phyloP scores from a whole-genome alignment of 2,329 filamentous ascomycete genomes.

The Catunica adiposa region DNA sequence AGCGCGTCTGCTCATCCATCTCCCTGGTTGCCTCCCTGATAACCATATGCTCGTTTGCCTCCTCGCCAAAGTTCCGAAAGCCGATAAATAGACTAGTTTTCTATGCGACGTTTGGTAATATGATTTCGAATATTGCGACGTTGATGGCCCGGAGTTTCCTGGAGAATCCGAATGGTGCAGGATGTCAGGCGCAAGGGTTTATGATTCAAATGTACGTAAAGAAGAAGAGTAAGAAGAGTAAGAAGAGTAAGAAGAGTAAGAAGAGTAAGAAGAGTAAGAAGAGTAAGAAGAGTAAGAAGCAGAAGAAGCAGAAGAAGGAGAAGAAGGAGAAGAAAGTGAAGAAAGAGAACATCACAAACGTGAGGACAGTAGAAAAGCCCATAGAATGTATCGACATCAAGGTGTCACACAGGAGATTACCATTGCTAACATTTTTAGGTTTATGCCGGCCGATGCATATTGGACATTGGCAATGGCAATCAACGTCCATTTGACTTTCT shows the following conservation, averaged over 20 bases:
- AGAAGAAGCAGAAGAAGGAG: too few species aligned
- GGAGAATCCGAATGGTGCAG: conserved; percentile 27
- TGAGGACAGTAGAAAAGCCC: too few species aligned
- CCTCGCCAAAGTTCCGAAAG: conserved; percentile 58
- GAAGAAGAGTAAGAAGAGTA: too few species aligned
- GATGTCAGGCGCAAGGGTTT: conserved; percentile 60
- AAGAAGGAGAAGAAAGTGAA: too few species aligned
- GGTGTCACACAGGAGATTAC: too few species aligned
- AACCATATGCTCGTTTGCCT: conserved; percentile 53
- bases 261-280: too few species aligned
- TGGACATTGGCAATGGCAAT: conserved; percentile 65
- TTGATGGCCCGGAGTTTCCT: conserved; percentile 52
- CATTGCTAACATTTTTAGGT: conserved; percentile 36
- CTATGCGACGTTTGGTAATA: conserved; percentile 67
- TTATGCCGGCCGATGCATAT: conserved; percentile 52
- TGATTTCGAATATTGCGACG: conserved; percentile 61
- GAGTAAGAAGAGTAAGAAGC: too few species aligned
- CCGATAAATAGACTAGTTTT: conserved; percentile 79
- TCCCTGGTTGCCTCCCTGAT: conserved; percentile 56
- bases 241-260: too few species aligned
- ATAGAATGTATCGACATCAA: too few species aligned
- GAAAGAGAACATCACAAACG: too few species aligned
- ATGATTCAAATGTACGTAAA: conserved; percentile 78
- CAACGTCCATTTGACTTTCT: conserved; percentile 67
- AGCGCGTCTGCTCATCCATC: conserved; percentile 51